Evolutionary conservation across 768 basidiomycete species (phyloP), one percentile per base, ranked within the genome.

Genomic region (Cystoderma amianthinum): DNA sequence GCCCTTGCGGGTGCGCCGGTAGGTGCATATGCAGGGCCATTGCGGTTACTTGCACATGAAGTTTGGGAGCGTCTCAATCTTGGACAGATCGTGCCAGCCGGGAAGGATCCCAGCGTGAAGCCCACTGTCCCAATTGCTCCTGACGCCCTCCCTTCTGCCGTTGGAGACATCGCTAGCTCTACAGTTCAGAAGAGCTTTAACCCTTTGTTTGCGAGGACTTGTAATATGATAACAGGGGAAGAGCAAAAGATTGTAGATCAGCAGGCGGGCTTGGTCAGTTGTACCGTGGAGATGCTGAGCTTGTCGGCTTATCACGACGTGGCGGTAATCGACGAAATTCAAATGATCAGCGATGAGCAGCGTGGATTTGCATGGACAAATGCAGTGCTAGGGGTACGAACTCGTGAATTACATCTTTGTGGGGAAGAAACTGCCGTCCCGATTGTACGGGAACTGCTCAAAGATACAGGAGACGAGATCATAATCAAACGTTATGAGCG

Each of bases 241-340:
- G 94, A 97, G 58, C 73, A 78, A 44, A 79, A 82, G 52, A 69
- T 87, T 21, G 76, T 95, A 16, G 65, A 68, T 6, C 67, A 67
- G 1, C 50, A 68, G 5, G 80, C 80, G 0, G 60, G 69, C 0
- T 58, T 96, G 25, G 44, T 71, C n/a, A 83, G 82, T 55, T 92
- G 88, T 58, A 99, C 96, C 2, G 85, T 97, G 50, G 96, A 99
- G 69, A 99, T 98, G 94, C 58, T 86, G 23, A 65, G 70, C 4
- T 48, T 66, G 7, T 46, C 48, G 2, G 47, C 36, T 13, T 44
- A 45, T 3, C 67, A 64, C 41, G 90, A 95, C 39, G 91, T 98
- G 17, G 93, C 82, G 0, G 93, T 99, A 35, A 70, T 99, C 34
- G 96, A 97, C 58, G 95, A 98, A 65, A 97, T 99, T 36, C 96